Evolutionary conservation across 345 rosid genomes (phyloP).

Genomic region (Ceriops zippeliana): DNA sequence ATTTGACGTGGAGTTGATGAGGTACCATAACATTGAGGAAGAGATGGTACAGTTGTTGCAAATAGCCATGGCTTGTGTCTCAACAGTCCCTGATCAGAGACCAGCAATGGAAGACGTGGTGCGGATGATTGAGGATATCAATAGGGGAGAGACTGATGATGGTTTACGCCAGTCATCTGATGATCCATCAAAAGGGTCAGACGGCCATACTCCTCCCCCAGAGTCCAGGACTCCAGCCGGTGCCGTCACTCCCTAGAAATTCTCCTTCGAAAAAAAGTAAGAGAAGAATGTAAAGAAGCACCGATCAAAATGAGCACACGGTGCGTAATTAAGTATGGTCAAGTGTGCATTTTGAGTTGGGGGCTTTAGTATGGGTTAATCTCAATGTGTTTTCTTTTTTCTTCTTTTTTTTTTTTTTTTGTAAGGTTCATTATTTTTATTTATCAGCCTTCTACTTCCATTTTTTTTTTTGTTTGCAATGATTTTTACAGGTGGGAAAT

Average conservation of each 20-base stretch:
- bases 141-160: constrained; percentile 67
- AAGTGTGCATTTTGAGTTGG: constrained; percentile 10
- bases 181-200: constrained; percentile 93
- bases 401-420: not conserved
- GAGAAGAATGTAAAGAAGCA: too few species aligned
- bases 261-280: constrained; percentile 25
- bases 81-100: constrained; percentile 81
- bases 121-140: constrained; percentile 89
- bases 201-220: constrained; percentile 77
- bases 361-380: not conserved
- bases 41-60: constrained; percentile 97
- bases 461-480: not conserved
- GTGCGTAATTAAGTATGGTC: constrained; percentile 29
- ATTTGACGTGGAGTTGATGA: constrained; percentile 84
- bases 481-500: constrained; percentile 1
- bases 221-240: constrained; percentile 57
- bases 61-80: constrained; percentile 88
- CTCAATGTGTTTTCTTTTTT: not conserved
- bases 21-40: constrained; percentile 85
- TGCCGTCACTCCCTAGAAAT: constrained; percentile 15
- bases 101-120: constrained; percentile 78
- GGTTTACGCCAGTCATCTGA: constrained; percentile 92
- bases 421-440: not conserved
- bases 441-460: not conserved
- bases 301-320: constrained; percentile 14